Base-by-base conservation (phyloP, 164 flowering plant species). In the Chimonanthus salicifolius region DNA sequence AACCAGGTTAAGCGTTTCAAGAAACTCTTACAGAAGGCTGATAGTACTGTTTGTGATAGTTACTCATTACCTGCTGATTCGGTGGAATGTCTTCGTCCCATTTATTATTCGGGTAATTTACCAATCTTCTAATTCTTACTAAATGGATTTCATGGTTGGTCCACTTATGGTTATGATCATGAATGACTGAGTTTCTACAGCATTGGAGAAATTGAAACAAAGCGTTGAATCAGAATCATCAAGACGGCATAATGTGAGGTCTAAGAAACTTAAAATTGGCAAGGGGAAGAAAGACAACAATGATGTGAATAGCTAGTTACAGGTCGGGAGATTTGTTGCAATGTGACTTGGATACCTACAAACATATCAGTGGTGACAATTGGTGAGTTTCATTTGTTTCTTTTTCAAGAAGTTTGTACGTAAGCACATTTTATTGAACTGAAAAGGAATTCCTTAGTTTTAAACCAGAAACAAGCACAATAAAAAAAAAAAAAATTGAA, bases 11-110 rank as follows among this genome's bases (percentile, higher is more conserved):
- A 80, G 77, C 82, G 76, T 21, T 94, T 90, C 87, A 87, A 89
- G 79, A 86, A 80, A 75, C 63, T 94, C 71, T 77, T 92, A 49
- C 89, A 83, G 74, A 92, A 92, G 81, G 97, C 94, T 67, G 89
- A 82, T 51, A 76, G 75, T 47, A 74, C 83, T 69, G 80, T 84
- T 43, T 84, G 90, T 77, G 74, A 86, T 45, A 74, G n/a, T 44
- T 80, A 89, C 74, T 65, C 87, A 20, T 46, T 90, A 73, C 86
- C 93, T 71, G 76, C 87, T 4, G 88, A 84, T 64, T 84, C 81
- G 18, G 73, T 92, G 69, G 87, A 54, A 54, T 13, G 15, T 16
- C 60, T 88, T 72, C 87, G 67, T 33, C 21, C 87, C 9, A 63
- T 60, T 70, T 94, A 92, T 76, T 49, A 67, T 18, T 82, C 90